These are phyloP conservation scores for Tanozyma kutaoensis DNA, from an alignment of 805 yeast species.

Conservation along the genomic window DNA sequence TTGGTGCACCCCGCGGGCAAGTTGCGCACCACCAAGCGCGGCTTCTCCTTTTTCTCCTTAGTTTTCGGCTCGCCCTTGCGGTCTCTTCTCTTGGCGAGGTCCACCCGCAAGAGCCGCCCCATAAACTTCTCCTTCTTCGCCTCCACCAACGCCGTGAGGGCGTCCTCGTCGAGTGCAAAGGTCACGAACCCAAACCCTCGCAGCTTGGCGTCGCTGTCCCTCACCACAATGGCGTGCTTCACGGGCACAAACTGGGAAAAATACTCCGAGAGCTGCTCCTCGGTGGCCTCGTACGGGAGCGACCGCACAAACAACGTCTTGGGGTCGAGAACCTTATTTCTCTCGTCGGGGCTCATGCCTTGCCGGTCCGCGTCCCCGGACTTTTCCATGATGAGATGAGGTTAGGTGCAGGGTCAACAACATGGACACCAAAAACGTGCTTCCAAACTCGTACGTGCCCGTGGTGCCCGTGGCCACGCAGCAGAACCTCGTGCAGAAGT, in stretches of 20 bases:
- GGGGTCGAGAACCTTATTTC: constrained; percentile 25
- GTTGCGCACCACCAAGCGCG: constrained; percentile 80
- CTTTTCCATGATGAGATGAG: no score
- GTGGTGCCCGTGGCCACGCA: no score
- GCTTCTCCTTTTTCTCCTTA: constrained; percentile 45
- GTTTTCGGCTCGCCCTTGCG: constrained; percentile 27
- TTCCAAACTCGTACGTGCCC: constrained; percentile 27
- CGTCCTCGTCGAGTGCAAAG: constrained; percentile 76
- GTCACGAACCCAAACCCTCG: constrained; percentile 95
- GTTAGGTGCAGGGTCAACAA: no score
- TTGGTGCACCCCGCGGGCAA: constrained; percentile 45
- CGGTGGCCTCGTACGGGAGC: constrained; percentile 68
- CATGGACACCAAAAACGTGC: constrained; percentile 16
- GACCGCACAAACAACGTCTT: constrained; percentile 77
- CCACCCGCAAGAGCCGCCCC: constrained; percentile 57
- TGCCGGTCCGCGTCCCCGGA: no score
- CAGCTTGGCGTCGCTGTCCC: constrained; percentile 61
- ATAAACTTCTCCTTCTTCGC: constrained; percentile 56
- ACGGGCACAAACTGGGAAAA: constrained; percentile 92
- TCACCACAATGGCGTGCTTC: constrained; percentile 87
- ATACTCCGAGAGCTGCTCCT: constrained; percentile 68
- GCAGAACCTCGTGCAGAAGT: no score
- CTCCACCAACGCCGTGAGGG: constrained; percentile 56
- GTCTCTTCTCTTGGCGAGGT: constrained; percentile 85
- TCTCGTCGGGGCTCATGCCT: no score